Evolutionary conservation across 805 yeast genomes (phyloP).

Genomic region (Ogataea trehaloabstinens): DNA sequence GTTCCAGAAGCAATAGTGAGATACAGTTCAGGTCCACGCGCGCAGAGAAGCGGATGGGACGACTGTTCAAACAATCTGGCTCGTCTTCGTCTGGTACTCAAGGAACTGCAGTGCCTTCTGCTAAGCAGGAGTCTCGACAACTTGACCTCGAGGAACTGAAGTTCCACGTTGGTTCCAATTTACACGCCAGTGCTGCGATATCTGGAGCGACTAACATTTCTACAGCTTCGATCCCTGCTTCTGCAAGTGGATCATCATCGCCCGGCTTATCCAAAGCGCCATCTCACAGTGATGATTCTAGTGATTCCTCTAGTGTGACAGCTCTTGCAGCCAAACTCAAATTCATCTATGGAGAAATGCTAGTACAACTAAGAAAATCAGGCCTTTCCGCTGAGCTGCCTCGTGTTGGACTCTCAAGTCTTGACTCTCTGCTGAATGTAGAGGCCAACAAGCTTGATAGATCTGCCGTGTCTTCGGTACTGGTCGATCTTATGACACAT

Average conservation of each 20-base stretch:
- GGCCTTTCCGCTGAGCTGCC: constrained; percentile 11
- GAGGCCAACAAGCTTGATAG: neutral
- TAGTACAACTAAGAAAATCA: constrained; percentile 12
- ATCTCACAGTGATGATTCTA: neutral
- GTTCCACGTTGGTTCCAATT: constrained; percentile 17
- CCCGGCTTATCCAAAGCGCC: constrained; percentile 2
- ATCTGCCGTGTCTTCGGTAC: constrained; percentile 10
- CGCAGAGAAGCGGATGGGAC: constrained; percentile 35
- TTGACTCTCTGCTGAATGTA: constrained; percentile 11
- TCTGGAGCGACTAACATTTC: neutral
- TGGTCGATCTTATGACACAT: constrained; percentile 23
- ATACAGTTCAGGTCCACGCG: constrained; percentile 28
- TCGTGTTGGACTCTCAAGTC: constrained; percentile 10
- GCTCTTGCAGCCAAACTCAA: constrained; percentile 22
- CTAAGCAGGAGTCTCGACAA: constrained; percentile 15
- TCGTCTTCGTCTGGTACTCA: constrained; percentile 9
- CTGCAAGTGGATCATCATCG: too few relatives aligned
- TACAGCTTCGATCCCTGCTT: neutral
- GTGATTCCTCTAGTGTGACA: constrained; percentile 8
- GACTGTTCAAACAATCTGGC: constrained; percentile 28
- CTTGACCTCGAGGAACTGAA: constrained; percentile 21
- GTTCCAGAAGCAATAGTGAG: constrained; percentile 31
- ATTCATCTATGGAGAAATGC: constrained; percentile 22
- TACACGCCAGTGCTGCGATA: neutral
- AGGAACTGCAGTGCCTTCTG: constrained; percentile 3